Evolutionary conservation across 495 filamentous ascomycete species (phyloP), one percentile per base, ranked within the genome.

Genomic region (Echria macrotheca): DNA sequence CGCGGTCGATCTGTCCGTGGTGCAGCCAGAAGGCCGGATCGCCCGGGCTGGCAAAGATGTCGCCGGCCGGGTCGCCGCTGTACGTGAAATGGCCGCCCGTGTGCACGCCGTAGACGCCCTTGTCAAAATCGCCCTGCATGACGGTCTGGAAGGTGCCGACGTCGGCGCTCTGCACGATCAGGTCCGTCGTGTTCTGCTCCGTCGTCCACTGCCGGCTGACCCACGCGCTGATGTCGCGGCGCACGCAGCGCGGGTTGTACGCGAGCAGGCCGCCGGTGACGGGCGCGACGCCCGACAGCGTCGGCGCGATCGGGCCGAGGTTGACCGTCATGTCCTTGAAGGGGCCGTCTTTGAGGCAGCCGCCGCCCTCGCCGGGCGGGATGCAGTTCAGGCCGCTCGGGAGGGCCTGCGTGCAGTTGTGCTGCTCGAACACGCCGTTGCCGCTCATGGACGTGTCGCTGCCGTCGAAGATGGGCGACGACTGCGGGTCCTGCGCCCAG

Each of bases 21-120:
- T 87, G 83, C 18, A 81, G 67, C 52, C 66, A 87, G 64, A 88
- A 87, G 1, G 68, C 73, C 12, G 83, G 82, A 45, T 86, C 84
- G 6, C 79, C 79, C 3, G 82, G 78, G 15, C 73, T 79, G 5
- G 64, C 64, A 53, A 70, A 84, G 21, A 81, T 56, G 60, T 85
- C 83, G 9, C 59, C 55, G 1, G 72, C 75, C 0, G 77, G 73
- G 58, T 84, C 77, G 28, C 79, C 82, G 24, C 55, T 83, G 49
- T 84, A 75, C 4, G 74, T 69, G 57, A 76, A 81, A 49, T 88
- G 84, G 5, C 81, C 82, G n/a, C 69, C 80, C n/a, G 74, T 73
- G 58, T 83, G 83, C 12, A 85, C 72, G 9, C 81, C 82, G 35
- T 79, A 68, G 37, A 64, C 59, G 11, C 72, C 66, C 21, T 62